Base-by-base conservation (phyloP, 1,284 basidiomycete species). In the Sporisorium iseilematis-ciliati region DNA sequence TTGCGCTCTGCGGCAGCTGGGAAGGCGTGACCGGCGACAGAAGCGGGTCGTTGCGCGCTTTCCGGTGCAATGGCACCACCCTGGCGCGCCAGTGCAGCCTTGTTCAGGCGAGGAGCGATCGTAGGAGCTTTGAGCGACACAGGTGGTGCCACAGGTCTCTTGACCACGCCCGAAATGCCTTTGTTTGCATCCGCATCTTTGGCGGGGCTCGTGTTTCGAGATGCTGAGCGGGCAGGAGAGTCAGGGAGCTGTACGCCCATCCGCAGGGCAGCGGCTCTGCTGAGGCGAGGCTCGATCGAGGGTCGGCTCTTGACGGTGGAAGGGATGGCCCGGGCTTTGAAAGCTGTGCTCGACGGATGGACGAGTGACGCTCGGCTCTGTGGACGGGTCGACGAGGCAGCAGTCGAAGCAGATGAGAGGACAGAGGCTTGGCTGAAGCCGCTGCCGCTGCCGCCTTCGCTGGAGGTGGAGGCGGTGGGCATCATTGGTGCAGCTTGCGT, bases 201-300 rank as follows among this genome's bases (percentile, higher is more conserved):
- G 41, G 31, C 20, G 6, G 40, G 40, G 35, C 46, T 53, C 2
- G 23, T 52, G 49, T 3, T 40, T 20, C 40, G 52, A 25, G 57
- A 57, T 3, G 20, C 18, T 3, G 59, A 52, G n/a, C 72, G 59
- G 8, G 50, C 25, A 7, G 62, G 55, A 7, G 56, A 49, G 7
- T 21, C 12, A 0, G 57, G 41, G 3, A 67, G 54, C 16, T 38
- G 23, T 1, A 61, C 38, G 8, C 65, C 58, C 65, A 67, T 67
- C 1, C 65, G 53, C 31, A 67, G 49, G 0, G 91, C 90, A 0
- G 93, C 92, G 0, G 92, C 90, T 59, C 90, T 90, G 8, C 92
- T 91, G 64, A 90, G 90, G 41, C 93, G 90, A 0, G 93, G 93
- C 25, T 90, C 88, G 66, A 93, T 92, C 71, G 90, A 89, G 0